Base-by-base conservation (phyloP, 257 asterid species). In the Nicotiana otophora region DNA sequence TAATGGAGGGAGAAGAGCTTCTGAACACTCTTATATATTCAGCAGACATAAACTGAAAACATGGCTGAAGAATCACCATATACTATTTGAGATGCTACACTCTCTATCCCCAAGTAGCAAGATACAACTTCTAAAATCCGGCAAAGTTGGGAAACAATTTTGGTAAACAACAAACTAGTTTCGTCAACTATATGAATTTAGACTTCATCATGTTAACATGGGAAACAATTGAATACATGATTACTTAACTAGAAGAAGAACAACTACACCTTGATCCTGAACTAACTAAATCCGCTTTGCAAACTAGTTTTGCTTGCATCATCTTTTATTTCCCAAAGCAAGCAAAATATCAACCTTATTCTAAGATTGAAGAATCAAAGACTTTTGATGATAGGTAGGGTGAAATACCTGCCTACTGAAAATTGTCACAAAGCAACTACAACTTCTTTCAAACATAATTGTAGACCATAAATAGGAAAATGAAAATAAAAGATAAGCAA, bases 21-120 rank as follows among this genome's bases (percentile, higher is more conserved):
- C 20, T 6, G 12, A 17, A 70, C 34, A 70, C 58, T 42, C 36
- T 54, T 42, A n/a, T 46, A 20, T 42, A 42, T 42, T 42, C 78
- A 42, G 78, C 78, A 14, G 36, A 70, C 12, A 42, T 58, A 70
- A 70, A 70, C 36, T 39, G 34, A 20, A 55, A 70, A 20, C 34
- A 8, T 42, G 78, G 60, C 60, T 70, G 60, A 70, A 70, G 78
- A 42, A 70, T 70, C 77, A 69, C 77, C 77, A 69, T 20, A 70
- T 20, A 70, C 78, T 42, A 70, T 28, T 14, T 64, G n/a, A 62
- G 20, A 62, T 23, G 26, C 20, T 23, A 10, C 33, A 23, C 68
- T 62, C 9, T 6, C 4, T 39, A 17, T 62, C 34, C 16, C 20
- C 68, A 23, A 23, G 68, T 23, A 62, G 68, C 68, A 62, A 62